These are phyloP conservation scores for Pholiota microspora DNA, from an alignment of 768 basidiomycete species.

Conservation along the genomic window DNA sequence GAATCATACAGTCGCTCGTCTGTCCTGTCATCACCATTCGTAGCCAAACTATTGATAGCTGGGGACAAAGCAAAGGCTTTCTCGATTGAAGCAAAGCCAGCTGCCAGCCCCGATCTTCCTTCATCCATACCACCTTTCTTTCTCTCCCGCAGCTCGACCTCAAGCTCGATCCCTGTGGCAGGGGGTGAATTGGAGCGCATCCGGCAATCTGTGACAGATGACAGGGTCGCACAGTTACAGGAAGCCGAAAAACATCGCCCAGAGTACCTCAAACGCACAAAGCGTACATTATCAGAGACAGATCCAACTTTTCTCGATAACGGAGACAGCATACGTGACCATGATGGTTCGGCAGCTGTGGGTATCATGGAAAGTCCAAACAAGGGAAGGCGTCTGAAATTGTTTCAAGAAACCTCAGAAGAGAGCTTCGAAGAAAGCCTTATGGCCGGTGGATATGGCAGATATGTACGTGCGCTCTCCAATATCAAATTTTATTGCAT, in stretches of 20 bases:
- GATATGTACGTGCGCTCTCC: slow-evolving; percentile 52
- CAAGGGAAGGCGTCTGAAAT: slow-evolving; percentile 68
- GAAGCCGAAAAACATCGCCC: slow-evolving; percentile 65
- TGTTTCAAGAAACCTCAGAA: slow-evolving; percentile 82
- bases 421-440: slow-evolving; percentile 84
- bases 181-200: slow-evolving; percentile 64
- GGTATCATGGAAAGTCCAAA: slow-evolving; percentile 69
- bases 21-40: slow-evolving; percentile 46
- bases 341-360: slow-evolving; percentile 31
- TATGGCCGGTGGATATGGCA: slow-evolving; percentile 79
- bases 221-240: slow-evolving; percentile 43
- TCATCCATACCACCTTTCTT: slow-evolving; percentile 24
- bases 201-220: slow-evolving; percentile 50
- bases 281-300: slow-evolving; percentile 42
- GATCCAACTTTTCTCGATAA: slow-evolving; percentile 35
- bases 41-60: slow-evolving; percentile 33
- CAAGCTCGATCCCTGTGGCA: slow-evolving; percentile 19
- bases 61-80: slow-evolving; percentile 16
- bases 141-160: slow-evolving; percentile 21
- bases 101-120: slow-evolving; percentile 9
- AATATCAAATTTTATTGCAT: slow-evolving; percentile 1
- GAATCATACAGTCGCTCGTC: slow-evolving; percentile 26
- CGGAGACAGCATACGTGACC: slow-evolving; percentile 30
- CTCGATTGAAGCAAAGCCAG: slow-evolving; percentile 9
- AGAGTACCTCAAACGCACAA: slow-evolving; percentile 66